Conservation (phyloP, 257 asterid species). For the Fraxinus cuspidata region DNA sequence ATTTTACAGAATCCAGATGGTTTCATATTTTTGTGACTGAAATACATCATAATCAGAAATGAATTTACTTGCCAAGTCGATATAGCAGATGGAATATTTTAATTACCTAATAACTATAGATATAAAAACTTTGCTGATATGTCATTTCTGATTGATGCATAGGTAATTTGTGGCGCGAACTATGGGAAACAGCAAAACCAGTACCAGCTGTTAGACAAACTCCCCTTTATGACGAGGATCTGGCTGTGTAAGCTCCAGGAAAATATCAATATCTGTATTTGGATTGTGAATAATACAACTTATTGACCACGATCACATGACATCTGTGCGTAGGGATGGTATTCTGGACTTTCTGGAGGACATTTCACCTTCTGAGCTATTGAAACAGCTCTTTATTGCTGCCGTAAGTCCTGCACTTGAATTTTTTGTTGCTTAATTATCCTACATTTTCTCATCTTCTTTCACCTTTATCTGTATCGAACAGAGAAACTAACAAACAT, state of each 20-base stretch:
- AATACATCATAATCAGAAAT: background rate
- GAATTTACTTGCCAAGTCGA: conserved; percentile 10
- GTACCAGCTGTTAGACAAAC: conserved; percentile 88
- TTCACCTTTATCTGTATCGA: conserved; percentile 13
- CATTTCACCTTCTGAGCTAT: conserved; percentile 73
- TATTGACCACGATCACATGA: conserved; percentile 20
- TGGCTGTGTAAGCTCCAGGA: conserved; percentile 81
- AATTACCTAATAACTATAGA: background rate
- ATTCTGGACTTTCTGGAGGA: conserved; percentile 69
- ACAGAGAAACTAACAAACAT: background rate
- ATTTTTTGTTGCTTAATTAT: background rate
- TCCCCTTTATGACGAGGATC: conserved; percentile 95
- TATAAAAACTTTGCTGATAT: conserved; percentile 12
- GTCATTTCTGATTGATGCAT: conserved; percentile 29
- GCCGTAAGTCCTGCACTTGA: conserved; percentile 58
- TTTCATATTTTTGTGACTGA: background rate
- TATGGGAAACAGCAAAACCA: conserved; percentile 96
- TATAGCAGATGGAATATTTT: conserved; percentile 1
- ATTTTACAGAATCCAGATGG: background rate
- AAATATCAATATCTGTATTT: conserved; percentile 3
- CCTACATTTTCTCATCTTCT: background rate
- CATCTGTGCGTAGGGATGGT: conserved; percentile 68
- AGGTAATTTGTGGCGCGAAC: conserved; percentile 99
- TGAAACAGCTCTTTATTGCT: conserved; percentile 80
- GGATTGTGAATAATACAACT: conserved; percentile 9